Evolutionary conservation across 192 early-diverging fungal genomes (phyloP), one percentile per base, ranked within the genome.

Genomic region (Coemansia sp.): DNA sequence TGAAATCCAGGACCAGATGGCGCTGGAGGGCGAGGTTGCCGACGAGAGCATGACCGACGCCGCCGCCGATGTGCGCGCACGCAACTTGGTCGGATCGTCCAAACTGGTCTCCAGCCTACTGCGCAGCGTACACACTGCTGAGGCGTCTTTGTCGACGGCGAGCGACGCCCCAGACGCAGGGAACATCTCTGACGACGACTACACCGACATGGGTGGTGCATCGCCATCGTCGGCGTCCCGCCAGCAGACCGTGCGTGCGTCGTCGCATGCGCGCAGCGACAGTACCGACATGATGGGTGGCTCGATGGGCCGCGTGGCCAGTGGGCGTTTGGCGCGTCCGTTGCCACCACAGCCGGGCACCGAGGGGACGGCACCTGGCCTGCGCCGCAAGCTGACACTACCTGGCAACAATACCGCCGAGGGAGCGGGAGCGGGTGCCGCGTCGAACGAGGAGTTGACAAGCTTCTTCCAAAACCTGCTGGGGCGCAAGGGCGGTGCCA

Each of bases 401-500:
- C 43, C 38, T 15, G 52, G 41, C 17, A 19, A 23, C 24, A 49
- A 51, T 11, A 34, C 19, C 22, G 35, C 35, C 39, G 40, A 24
- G 18, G 29, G 28, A 3, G 9, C 43, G 7, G n/a, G 25, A 13
- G 32, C 22, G 17, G 35, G 36, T 15, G 60, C 64, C 19, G 54
- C 78, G 6, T 78, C 89, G 53, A 87, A 85, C 52, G 91, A 91
- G 64, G 89, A 90, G 5, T 69, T 94, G 17, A 85, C 87, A 17
- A 88, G 88, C 58, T 97, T 94, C 59, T 97, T 94, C 83, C 85
- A 93, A 65, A 87, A 85, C 10, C 78, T 97, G 44, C 79, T 91
- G 30, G 80, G 76, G 6, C 80, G 84, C 22, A 87, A 82, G 52
- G 72, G 76, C 15, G 66, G 67, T 1, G 60, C 51, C 20, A 43